A percentile compares a stretch with the other conserved stretches of the same genome.
These are phyloP conservation scores for Dothideomycetes sp. DNA, from an alignment of 2,329 filamentous ascomycete species.

Conservation along the genomic window DNA sequence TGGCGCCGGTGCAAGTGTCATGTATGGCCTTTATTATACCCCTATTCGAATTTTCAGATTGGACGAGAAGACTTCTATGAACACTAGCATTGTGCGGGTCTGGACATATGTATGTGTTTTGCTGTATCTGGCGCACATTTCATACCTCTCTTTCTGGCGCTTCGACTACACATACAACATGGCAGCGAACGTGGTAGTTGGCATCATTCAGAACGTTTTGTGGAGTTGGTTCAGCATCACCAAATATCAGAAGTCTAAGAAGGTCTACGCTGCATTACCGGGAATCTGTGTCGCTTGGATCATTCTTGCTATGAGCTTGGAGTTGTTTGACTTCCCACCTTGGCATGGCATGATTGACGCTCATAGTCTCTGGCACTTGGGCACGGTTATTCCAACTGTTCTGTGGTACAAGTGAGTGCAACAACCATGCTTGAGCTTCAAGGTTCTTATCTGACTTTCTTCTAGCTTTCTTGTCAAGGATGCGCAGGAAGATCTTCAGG, in stretches of 20 bases:
- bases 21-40: slow-evolving; percentile 85
- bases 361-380: slow-evolving; percentile 90
- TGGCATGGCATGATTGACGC: slow-evolving; percentile 76
- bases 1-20: slow-evolving; percentile 74
- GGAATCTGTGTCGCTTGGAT: slow-evolving; percentile 88
- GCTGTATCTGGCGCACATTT: slow-evolving; percentile 67
- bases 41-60: slow-evolving; percentile 73
- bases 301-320: slow-evolving; percentile 85
- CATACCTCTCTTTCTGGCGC: slow-evolving; percentile 70
- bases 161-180: slow-evolving; percentile 99
- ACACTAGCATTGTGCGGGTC: slow-evolving; percentile 46
- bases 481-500: slow-evolving; percentile 68
- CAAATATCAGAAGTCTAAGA: slow-evolving; percentile 59
- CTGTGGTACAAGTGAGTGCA: slow-evolving; percentile 96
- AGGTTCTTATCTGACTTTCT: slow-evolving; percentile 8
- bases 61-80: slow-evolving; percentile 38
- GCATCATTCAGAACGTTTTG: slow-evolving; percentile 67
- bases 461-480: slow-evolving; percentile 77
- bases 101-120: slow-evolving; percentile 66
- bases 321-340: slow-evolving; percentile 88
- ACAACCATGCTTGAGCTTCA: no score
- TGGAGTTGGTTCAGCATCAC: slow-evolving; percentile 78
- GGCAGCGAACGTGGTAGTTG: slow-evolving; percentile 79
- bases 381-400: slow-evolving; percentile 76
- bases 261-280: slow-evolving; percentile 78